Evolutionary conservation across 1,284 basidiomycete species (phyloP).

Genomic region (Stereum hirsutum): DNA sequence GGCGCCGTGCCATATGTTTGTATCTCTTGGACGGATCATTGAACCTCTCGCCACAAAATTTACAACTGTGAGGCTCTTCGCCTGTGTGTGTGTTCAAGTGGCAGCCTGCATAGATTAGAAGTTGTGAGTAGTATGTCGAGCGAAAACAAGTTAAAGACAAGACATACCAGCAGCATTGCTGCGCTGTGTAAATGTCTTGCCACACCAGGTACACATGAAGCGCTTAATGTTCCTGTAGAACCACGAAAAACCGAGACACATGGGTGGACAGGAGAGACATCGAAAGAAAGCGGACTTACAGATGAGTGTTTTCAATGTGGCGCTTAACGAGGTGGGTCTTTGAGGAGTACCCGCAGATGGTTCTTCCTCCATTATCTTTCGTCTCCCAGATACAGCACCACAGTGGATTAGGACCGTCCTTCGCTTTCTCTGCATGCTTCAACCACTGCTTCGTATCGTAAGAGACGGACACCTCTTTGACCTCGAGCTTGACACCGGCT

Average conservation of each 20-base stretch:
- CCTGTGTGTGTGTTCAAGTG: conserved; percentile 55
- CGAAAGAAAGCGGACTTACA: conserved; percentile 43
- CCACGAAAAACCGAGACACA: conserved; percentile 5
- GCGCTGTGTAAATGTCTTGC: conserved; percentile 49
- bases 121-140: too few species aligned
- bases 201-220: conserved; percentile 43
- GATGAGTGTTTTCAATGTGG: conserved; percentile 52
- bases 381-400: conserved; percentile 10
- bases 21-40: conserved; percentile 56
- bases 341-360: conserved; percentile 38
- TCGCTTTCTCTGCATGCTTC: conserved; percentile 7
- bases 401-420: conserved; percentile 7
- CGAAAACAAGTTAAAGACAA: too few species aligned
- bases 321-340: conserved; percentile 60
- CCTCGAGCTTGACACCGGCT: conserved; percentile 11
- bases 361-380: conserved; percentile 3
- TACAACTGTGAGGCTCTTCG: conserved; percentile 43
- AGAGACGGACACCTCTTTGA: conserved; percentile 10
- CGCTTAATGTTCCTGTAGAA: conserved; percentile 25
- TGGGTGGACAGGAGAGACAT: conserved; percentile 15
- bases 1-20: conserved; percentile 43
- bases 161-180: conserved; percentile 44
- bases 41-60: conserved; percentile 44
- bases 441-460: conserved; percentile 12
- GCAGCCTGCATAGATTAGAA: too few species aligned